Evolutionary conservation across 139 green algal species (phyloP).

Genomic region (Chlamydomonas incerta): DNA sequence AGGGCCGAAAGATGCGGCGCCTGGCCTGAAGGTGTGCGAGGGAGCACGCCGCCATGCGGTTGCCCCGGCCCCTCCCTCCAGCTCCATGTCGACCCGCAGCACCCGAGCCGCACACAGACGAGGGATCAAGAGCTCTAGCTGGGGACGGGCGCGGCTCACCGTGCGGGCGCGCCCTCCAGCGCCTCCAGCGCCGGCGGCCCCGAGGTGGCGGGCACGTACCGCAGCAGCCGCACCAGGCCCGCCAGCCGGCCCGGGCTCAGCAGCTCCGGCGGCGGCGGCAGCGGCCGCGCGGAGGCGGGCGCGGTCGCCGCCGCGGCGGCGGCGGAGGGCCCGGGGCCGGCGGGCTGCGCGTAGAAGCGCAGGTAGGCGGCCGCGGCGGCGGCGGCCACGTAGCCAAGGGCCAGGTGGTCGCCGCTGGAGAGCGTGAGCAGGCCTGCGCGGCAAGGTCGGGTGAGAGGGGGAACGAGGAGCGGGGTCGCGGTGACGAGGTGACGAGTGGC

Average conservation of each 20-base stretch:
- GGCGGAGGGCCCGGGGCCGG: background rate
- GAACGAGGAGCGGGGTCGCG: too few species aligned
- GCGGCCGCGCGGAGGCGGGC: background rate
- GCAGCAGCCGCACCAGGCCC: slow-evolving; percentile 47
- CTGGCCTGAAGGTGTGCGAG: too few species aligned
- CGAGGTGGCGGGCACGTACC: slow-evolving; percentile 34
- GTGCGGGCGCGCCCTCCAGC: slow-evolving; percentile 60
- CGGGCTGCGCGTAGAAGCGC: slow-evolving; percentile 46
- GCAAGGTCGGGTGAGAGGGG: background rate
- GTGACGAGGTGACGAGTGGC: too few species aligned
- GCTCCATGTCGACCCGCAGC: too few species aligned
- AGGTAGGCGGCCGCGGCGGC: slow-evolving; percentile 53
- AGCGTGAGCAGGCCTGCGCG: slow-evolving; percentile 46
- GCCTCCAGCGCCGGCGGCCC: slow-evolving; percentile 49
- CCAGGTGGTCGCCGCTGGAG: slow-evolving; percentile 33
- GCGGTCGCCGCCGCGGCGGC: background rate
- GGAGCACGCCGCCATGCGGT: too few species aligned
- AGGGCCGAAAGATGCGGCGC: too few species aligned
- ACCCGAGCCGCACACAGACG: too few species aligned
- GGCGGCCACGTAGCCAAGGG: slow-evolving; percentile 52
- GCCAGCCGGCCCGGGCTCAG: slow-evolving; percentile 49
- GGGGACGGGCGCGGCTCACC: too few species aligned
- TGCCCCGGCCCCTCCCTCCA: too few species aligned
- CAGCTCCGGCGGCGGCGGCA: slow-evolving; percentile 60
- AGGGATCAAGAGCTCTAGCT: too few species aligned